Evolutionary conservation across 805 yeast genomes (phyloP).

Genomic region (Sungouiozyma intestinalis): DNA sequence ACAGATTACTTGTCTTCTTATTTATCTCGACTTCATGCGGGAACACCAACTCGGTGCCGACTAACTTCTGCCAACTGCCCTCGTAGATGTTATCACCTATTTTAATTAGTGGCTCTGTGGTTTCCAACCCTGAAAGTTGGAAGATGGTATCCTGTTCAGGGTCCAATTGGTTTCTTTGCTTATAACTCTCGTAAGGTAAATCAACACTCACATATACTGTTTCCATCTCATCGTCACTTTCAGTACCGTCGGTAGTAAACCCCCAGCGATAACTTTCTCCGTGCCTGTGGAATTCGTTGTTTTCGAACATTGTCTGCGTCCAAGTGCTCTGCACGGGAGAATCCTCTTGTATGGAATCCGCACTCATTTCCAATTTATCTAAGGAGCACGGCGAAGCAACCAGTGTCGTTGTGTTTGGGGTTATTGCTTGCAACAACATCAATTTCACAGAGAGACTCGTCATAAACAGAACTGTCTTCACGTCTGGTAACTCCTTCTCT

Average conservation of each 20-base stretch:
- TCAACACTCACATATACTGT: slow-evolving; percentile 47
- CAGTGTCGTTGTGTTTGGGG: slow-evolving; percentile 21
- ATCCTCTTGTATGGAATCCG: too few species aligned
- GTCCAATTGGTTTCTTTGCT: slow-evolving; percentile 24
- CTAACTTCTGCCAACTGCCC: slow-evolving; percentile 66
- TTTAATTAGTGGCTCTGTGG: slow-evolving; percentile 45
- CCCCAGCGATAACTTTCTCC: slow-evolving; percentile 97
- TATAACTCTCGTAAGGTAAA: slow-evolving; percentile 33
- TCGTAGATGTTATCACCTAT: slow-evolving; percentile 51
- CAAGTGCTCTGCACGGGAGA: slow-evolving; percentile 35
- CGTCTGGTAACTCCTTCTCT: slow-evolving; percentile 46
- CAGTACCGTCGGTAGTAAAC: slow-evolving; percentile 36
- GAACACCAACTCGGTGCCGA: slow-evolving; percentile 61
- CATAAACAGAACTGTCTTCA: slow-evolving; percentile 56
- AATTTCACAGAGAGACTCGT: slow-evolving; percentile 86
- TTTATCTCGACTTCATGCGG: slow-evolving; percentile 20
- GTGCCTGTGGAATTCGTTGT: slow-evolving; percentile 51
- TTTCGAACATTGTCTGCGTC: slow-evolving; percentile 60
- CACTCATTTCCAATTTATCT: slow-evolving; percentile 48
- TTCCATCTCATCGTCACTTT: slow-evolving; percentile 30
- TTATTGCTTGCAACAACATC: neutral
- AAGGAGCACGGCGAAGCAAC: slow-evolving; percentile 82
- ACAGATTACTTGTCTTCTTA: slow-evolving; percentile 5
- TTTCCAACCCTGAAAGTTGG: slow-evolving; percentile 46
- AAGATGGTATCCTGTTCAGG: slow-evolving; percentile 31